Evolutionary conservation across 441 rosid species (phyloP).

Genomic region (Euphorbia schlechtendalii): DNA sequence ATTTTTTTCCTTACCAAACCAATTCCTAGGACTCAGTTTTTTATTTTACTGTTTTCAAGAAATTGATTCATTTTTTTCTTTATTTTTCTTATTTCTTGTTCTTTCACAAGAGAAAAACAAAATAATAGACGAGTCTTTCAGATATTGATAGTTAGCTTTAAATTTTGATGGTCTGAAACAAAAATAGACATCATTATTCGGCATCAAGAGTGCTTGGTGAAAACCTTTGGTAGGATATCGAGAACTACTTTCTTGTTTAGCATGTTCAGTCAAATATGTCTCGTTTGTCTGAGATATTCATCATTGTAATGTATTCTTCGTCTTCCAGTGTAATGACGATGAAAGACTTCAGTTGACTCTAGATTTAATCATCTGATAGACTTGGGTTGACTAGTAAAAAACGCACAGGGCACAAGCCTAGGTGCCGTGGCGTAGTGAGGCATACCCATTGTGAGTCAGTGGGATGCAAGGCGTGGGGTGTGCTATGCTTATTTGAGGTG

Average conservation of each 20-base stretch:
- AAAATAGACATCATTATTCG: not conserved
- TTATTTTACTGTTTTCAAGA: not conserved
- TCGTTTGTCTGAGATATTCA: not conserved
- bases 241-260: not conserved
- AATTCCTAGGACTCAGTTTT: not conserved
- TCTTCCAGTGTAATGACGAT: no score
- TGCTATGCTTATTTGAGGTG: no score
- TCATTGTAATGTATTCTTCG: no score
- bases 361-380: no score
- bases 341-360: no score
- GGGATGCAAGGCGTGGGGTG: no score
- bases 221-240: not conserved
- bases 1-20: not conserved
- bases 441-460: no score
- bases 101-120: conserved; percentile 1
- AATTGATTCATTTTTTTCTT: not conserved
- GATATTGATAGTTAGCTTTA: not conserved
- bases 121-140: not conserved
- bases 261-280: not conserved
- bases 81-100: not conserved
- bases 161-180: not conserved
- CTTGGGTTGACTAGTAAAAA: no score
- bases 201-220: not conserved
- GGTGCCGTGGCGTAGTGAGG: no score
- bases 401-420: no score